Evolutionary conservation across 2,329 filamentous ascomycete species (phyloP).

Genomic region (Nemania sp.): DNA sequence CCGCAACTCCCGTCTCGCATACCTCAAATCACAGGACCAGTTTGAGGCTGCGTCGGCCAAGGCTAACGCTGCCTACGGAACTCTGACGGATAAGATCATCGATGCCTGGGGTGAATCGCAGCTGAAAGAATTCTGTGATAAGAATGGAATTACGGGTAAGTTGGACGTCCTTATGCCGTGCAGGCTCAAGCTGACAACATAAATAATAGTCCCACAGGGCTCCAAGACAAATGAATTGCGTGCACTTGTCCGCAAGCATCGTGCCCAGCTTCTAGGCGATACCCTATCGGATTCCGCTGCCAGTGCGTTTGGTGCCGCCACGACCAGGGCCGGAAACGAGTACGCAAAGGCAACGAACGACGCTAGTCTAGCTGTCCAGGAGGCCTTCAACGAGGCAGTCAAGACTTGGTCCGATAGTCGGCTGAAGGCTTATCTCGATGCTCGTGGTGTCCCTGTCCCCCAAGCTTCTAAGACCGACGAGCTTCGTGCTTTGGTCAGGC

Average conservation of each 20-base stretch:
- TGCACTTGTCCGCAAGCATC: constrained; percentile 86
- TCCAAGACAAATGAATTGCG: constrained; percentile 88
- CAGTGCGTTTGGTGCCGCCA: constrained; percentile 70
- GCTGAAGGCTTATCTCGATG: constrained; percentile 77
- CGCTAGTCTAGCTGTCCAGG: constrained; percentile 62
- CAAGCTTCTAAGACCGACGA: constrained; percentile 72
- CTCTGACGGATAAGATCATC: constrained; percentile 80
- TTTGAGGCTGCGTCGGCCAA: constrained; percentile 64
- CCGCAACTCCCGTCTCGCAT: constrained; percentile 83
- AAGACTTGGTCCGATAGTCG: constrained; percentile 73
- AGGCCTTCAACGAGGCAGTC: constrained; percentile 67
- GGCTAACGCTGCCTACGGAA: constrained; percentile 70
- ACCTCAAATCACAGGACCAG: constrained; percentile 66
- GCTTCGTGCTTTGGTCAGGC: constrained; percentile 73
- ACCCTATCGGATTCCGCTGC: constrained; percentile 60
- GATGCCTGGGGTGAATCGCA: constrained; percentile 87
- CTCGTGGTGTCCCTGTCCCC: constrained; percentile 74
- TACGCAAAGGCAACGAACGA: constrained; percentile 76
- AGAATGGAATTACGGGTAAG: constrained; percentile 71
- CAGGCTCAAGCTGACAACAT: constrained; percentile 17
- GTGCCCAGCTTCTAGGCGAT: constrained; percentile 70
- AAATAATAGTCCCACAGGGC: constrained; percentile 79
- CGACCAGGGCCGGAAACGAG: constrained; percentile 73
- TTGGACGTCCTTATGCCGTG: background rate
- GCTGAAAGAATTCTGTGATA: constrained; percentile 91